These are phyloP conservation scores for Eimeria praecox DNA, from an alignment of 169 alveolate genomes.

Conservation along the genomic window DNA sequence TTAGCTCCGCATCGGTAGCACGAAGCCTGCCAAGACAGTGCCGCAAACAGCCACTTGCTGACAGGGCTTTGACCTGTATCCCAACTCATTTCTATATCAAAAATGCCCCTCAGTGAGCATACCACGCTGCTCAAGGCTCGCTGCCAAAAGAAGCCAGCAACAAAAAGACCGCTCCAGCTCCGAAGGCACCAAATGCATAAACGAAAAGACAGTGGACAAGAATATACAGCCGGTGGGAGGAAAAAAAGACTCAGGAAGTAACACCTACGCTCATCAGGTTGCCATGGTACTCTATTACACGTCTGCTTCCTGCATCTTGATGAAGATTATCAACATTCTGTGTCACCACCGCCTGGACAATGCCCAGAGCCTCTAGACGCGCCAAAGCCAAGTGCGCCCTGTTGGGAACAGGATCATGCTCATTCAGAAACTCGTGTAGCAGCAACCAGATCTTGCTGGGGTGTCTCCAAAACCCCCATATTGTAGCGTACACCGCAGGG, in stretches of 20 bases:
- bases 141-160: neutral
- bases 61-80: no score
- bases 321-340: slow-evolving; percentile 82
- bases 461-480: slow-evolving; percentile 80
- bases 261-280: slow-evolving; percentile 70
- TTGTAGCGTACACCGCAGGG: slow-evolving; percentile 79
- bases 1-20: slow-evolving; percentile 69
- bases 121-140: neutral
- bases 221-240: no score
- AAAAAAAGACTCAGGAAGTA: no score
- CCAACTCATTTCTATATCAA: neutral
- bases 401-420: slow-evolving; percentile 60
- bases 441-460: slow-evolving; percentile 81
- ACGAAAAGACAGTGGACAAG: no score
- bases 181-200: no score
- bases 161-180: neutral
- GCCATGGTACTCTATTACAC: slow-evolving; percentile 81
- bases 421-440: slow-evolving; percentile 68
- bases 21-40: slow-evolving; percentile 33
- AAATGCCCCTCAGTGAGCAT: neutral
- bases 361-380: slow-evolving; percentile 42
- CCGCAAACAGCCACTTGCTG: neutral
- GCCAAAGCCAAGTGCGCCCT: slow-evolving; percentile 72
- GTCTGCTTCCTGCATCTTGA: slow-evolving; percentile 80
- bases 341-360: slow-evolving; percentile 6